These are phyloP conservation scores for Abelmoschus esculentus DNA, from an alignment of 345 rosid species.

Conservation along the genomic window DNA sequence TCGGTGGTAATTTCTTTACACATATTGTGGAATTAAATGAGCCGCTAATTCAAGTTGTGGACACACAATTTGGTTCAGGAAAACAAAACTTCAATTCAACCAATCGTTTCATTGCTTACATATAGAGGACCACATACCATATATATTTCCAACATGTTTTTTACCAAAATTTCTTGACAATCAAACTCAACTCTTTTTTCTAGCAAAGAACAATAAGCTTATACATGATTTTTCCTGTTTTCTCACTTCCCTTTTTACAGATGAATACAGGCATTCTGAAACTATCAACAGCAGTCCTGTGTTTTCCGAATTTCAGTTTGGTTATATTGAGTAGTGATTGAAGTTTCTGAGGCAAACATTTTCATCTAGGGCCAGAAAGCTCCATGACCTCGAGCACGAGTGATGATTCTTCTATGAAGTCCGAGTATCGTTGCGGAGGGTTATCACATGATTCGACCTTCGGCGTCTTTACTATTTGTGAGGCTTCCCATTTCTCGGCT, in stretches of 20 bases:
- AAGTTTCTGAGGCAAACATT: not conserved
- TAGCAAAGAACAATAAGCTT: constrained; percentile 14
- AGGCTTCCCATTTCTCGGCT: constrained; percentile 82
- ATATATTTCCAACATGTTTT: not conserved
- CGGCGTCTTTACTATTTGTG: constrained; percentile 48
- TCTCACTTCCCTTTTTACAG: constrained; percentile 29
- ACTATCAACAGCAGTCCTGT: constrained; percentile 24
- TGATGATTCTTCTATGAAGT: constrained; percentile 81
- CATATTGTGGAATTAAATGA: too few species aligned
- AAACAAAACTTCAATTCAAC: too few species aligned
- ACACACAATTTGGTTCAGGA: too few species aligned
- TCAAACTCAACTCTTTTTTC: constrained; percentile 3
- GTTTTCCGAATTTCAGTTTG: constrained; percentile 8
- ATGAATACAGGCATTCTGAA: constrained; percentile 34
- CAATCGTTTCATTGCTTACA: not conserved
- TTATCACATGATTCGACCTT: constrained; percentile 27
- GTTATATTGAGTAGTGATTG: not conserved
- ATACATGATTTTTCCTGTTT: constrained; percentile 15
- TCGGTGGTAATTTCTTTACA: too few species aligned
- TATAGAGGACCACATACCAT: not conserved
- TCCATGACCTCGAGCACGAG: constrained; percentile 93
- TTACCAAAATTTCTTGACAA: constrained; percentile 10
- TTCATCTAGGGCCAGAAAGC: constrained; percentile 89
- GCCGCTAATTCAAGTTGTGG: too few species aligned
- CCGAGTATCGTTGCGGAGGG: constrained; percentile 49